Evolutionary conservation across 306 rosid species (phyloP), one percentile per base, ranked within the genome.

Genomic region (Luffa aegyptiaca): DNA sequence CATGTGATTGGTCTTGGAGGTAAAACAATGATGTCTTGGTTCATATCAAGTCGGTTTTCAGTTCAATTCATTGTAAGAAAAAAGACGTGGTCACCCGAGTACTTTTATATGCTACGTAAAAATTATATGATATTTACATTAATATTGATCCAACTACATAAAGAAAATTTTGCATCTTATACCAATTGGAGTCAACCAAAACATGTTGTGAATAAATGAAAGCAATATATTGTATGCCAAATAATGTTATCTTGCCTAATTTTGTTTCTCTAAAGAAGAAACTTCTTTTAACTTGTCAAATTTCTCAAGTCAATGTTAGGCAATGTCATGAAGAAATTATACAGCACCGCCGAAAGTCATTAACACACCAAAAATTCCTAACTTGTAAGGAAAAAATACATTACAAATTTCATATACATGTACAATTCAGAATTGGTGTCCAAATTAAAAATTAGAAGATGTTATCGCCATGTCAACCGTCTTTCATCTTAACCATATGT

Each of bases 231-330:
- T 66, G 2, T 2, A 66, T 66, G 49, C 20, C 26, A 65, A 36
- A 65, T 39, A 36, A 65, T 39, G 74, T 66, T 66, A 17, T 51
- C 5, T 66, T 39, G 18, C 49, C 74, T 66, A 66, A 66, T 66
- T 41, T 39, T 66, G 33, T 37, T 65, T 14, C 73, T 65, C 45
- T 14, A 6, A 65, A 16, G 4, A 65, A 65, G 48, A 65, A 39
- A 65, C 4, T 18, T 8, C 49, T 37, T 65, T 37, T 7, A 39
- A 6, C 18, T 39, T 20, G 12, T 37, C 14, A 66, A 66, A 39
- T 39, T 39, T 7, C 74, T 66, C 74, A 39, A 66, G 74, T 66
- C 74, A 66, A 66, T 66, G 74, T 66, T 64, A 64, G 70, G 70
- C 70, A 64, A 35, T 64, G 70, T 6, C 49, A 55, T 18, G 2